Conservation (phyloP, 352 stramenopile species). For the Phytophthora uliginosa region DNA sequence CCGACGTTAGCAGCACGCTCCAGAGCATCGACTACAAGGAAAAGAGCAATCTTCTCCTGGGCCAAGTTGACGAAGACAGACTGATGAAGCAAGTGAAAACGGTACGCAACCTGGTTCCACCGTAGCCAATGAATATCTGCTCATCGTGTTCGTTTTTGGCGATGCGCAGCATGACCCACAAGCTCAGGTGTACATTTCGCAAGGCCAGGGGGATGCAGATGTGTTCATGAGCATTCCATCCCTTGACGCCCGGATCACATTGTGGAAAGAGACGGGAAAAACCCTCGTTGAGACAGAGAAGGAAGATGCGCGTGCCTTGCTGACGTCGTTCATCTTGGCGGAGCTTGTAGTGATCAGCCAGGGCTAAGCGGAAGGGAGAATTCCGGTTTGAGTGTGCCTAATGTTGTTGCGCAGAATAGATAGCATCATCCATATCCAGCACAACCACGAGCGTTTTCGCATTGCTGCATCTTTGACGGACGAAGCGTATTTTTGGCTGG, state of each 20-base stretch:
- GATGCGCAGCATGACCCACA: slow-evolving; percentile 63
- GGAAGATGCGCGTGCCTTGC: slow-evolving; percentile 69
- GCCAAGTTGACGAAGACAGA: slow-evolving; percentile 84
- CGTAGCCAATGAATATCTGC: neutral
- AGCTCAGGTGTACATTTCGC: slow-evolving; percentile 84
- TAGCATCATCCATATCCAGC: slow-evolving; percentile 20
- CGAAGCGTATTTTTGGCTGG: slow-evolving; percentile 44
- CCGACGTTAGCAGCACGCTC: slow-evolving; percentile 22
- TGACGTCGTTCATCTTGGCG: slow-evolving; percentile 66
- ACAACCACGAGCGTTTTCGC: slow-evolving; percentile 22
- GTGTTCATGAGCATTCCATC: slow-evolving; percentile 87
- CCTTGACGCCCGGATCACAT: slow-evolving; percentile 76
- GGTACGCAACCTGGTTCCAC: slow-evolving; percentile 36
- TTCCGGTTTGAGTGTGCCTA: slow-evolving; percentile 12
- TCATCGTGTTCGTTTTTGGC: slow-evolving; percentile 8
- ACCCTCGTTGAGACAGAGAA: slow-evolving; percentile 85
- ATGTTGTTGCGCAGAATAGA: slow-evolving; percentile 33
- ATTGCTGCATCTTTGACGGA: slow-evolving; percentile 16
- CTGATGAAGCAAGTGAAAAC: slow-evolving; percentile 81
- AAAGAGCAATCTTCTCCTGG: slow-evolving; percentile 65
- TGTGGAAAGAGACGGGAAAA: slow-evolving; percentile 83
- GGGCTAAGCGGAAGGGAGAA: slow-evolving; percentile 26
- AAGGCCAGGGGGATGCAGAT: slow-evolving; percentile 79
- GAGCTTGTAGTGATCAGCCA: slow-evolving; percentile 60
- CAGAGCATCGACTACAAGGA: slow-evolving; percentile 73